Conservation (phyloP, 2,329 filamentous ascomycete species). For the Bipolaris gigantea region DNA sequence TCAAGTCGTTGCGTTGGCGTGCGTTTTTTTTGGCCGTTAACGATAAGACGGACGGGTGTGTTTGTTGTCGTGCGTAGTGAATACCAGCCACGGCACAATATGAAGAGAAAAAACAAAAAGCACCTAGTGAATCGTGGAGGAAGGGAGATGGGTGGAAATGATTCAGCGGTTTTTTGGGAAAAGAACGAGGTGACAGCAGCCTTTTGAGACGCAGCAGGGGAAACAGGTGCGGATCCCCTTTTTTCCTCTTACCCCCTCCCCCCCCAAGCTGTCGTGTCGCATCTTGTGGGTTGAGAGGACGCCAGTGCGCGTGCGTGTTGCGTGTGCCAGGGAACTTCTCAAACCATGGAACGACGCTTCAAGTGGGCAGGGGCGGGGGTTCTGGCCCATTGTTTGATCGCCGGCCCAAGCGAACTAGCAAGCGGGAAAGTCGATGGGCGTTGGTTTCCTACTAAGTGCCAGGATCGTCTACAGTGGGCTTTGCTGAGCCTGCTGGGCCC, state of each 20-base stretch:
- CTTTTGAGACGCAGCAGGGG: slow-evolving; percentile 3
- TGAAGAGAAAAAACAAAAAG: background rate
- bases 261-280: slow-evolving; percentile 15
- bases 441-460: too few relatives aligned
- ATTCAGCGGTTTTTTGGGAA: background rate
- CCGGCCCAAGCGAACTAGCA: slow-evolving; percentile 29
- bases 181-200: slow-evolving; percentile 1
- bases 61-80: background rate
- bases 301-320: slow-evolving; percentile 22
- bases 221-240: background rate
- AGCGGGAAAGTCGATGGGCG: slow-evolving; percentile 6
- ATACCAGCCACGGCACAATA: background rate
- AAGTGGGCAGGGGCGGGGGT: slow-evolving; percentile 3
- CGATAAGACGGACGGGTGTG: background rate
- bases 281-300: slow-evolving; percentile 10
- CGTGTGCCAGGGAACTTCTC: slow-evolving; percentile 14
- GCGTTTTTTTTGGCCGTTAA: too few relatives aligned
- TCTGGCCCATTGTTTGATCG: slow-evolving; percentile 32
- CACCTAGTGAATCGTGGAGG: slow-evolving; percentile 19
- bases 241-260: background rate
- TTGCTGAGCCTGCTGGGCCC: background rate
- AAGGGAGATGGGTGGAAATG: slow-evolving; percentile 5
- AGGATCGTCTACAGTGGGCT: too few relatives aligned
- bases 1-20: too few relatives aligned
- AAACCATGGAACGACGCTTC: slow-evolving; percentile 6